phyloP scores from a whole-genome alignment of 2,329 filamentous ascomycete genomes.

The Beauveria brongniartii region DNA sequence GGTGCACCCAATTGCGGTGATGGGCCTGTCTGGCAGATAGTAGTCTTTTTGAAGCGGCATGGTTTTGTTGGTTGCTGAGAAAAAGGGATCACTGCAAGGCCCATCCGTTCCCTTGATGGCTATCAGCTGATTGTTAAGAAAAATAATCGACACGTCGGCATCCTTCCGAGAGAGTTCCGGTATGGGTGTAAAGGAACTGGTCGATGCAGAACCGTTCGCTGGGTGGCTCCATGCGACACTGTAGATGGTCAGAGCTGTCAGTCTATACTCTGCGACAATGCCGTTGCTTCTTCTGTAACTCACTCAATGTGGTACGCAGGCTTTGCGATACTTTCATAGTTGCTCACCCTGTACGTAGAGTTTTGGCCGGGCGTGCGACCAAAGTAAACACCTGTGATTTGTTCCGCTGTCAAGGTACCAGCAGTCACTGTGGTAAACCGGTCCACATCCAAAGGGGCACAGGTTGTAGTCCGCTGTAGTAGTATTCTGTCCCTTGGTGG shows the following conservation, averaged over 20 bases:
- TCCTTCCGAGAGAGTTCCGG: background rate
- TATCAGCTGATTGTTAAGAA: constrained; percentile 10
- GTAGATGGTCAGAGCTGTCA: background rate
- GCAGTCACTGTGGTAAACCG: background rate
- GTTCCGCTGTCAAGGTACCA: background rate
- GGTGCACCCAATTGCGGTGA: constrained; percentile 10
- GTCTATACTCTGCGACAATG: background rate
- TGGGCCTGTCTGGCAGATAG: constrained; percentile 4
- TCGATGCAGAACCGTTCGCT: background rate
- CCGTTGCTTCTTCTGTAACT: background rate
- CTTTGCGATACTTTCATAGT: background rate
- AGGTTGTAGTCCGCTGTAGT: background rate
- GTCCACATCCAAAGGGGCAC: background rate
- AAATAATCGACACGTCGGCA: constrained; percentile 10
- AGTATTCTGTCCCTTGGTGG: background rate
- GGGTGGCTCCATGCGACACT: background rate
- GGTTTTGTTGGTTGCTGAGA: constrained; percentile 3
- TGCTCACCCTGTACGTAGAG: constrained; percentile 6
- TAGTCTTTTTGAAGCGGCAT: background rate
- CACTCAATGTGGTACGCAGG: constrained; percentile 2
- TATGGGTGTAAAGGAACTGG: background rate
- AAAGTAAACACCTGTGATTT: constrained; percentile 1
- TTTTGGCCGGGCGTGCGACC: background rate
- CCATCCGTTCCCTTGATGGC: constrained; percentile 6
- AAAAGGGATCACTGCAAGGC: constrained; percentile 8